Evolutionary conservation across 352 stramenopile species (phyloP), one percentile per base, ranked within the genome.

Genomic region (Pythium angustatum): DNA sequence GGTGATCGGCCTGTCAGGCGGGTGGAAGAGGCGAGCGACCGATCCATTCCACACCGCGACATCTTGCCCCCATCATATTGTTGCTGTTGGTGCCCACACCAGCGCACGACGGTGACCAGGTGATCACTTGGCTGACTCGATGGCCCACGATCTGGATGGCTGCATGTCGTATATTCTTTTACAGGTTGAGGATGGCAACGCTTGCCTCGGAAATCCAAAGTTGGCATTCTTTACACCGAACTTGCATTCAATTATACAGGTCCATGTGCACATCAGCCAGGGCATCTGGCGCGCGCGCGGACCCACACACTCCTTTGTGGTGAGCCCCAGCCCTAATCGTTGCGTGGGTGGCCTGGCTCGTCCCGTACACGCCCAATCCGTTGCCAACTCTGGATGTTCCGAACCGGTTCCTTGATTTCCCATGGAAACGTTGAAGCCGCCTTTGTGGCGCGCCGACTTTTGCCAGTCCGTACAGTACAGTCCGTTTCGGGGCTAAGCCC

Each of bases 251-350:
- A 24, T 60, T 44, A 5, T 17, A 58, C 21, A 68, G 52, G 62
- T 57, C 24, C 3, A 21, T 14, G 14, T 3, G 56, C 31, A 22
- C n/a, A 33, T 24, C 33, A 40, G 12, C 43, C 24, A n/a, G 14
- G 45, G 26, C 31, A 9, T 8, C 30, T n/a, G 19, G 10, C 33
- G 26, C 5, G 31, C 33, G 21, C 12, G 8, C 6, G 8, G 31
- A 21, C 19, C 52, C 63, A 61, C 55, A 64, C 56, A 28, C 40
- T 49, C 28, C 19, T 58, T 70, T 70, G 56, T 70, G 63, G 63
- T 48, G 26, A 48, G 24, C 55, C 63, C 44, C 17, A 70, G 14
- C 63, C 63, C 63, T 70, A 58, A 43, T 60, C 55, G 52, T 50
- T 54, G 6, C 51, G 22, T 60, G 53, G 24, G 43, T 22, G 43